phyloP scores from a whole-genome alignment of 169 alveolate genomes.

The Cryptosporidium parvum region DNA sequence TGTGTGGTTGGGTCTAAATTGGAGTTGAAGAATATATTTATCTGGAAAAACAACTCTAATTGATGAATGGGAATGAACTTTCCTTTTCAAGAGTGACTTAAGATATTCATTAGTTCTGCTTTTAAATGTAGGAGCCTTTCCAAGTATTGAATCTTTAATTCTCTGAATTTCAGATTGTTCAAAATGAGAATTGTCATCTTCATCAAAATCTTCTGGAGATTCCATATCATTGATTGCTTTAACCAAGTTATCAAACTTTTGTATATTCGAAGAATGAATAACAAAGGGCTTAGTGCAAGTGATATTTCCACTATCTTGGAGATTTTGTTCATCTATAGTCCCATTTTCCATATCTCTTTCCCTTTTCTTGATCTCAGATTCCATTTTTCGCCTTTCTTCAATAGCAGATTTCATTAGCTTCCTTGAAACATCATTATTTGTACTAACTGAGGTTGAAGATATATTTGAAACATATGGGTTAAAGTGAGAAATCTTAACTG shows the following conservation, averaged over 20 bases:
- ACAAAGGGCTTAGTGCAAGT: constrained; percentile 36
- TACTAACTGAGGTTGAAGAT: constrained; percentile 21
- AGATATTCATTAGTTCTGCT: constrained; percentile 52
- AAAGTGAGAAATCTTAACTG: constrained; percentile 30
- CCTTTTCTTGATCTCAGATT: constrained; percentile 31
- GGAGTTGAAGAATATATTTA: constrained; percentile 57
- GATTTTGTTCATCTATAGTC: background rate
- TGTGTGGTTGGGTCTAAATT: constrained; percentile 57
- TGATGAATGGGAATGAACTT: constrained; percentile 26
- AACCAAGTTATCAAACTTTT: constrained; percentile 6
- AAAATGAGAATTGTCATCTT: constrained; percentile 1
- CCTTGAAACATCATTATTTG: constrained; percentile 4
- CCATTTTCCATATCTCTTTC: constrained; percentile 57
- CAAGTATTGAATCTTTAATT: constrained; percentile 32
- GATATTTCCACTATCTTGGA: background rate
- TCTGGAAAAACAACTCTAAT: constrained; percentile 64
- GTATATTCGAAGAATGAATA: constrained; percentile 45
- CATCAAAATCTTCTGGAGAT: constrained; percentile 9
- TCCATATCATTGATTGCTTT: constrained; percentile 14
- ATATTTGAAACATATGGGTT: constrained; percentile 59
- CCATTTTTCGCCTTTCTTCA: constrained; percentile 39
- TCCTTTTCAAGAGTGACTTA: constrained; percentile 23
- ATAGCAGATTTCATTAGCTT: constrained; percentile 25
- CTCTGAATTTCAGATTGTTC: constrained; percentile 29
- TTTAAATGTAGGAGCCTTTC: constrained; percentile 44